Conservation (phyloP, 2,329 filamentous ascomycete species). For the Blumeriella jaapii region DNA sequence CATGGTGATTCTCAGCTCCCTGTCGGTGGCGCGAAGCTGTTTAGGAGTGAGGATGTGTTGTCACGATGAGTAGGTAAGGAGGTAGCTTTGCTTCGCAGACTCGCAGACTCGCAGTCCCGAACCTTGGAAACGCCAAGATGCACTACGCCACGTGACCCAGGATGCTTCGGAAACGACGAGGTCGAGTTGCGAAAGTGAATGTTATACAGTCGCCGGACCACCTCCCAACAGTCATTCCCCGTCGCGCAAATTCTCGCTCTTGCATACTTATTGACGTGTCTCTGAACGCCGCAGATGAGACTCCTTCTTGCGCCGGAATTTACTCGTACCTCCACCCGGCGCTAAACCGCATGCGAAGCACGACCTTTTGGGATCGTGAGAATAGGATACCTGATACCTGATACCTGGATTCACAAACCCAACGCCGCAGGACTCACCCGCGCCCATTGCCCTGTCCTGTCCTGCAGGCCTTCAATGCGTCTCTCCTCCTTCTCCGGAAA, state of each 20-base stretch:
- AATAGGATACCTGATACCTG: no score
- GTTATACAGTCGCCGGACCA: no score
- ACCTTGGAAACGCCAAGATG: background rate
- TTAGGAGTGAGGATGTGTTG: constrained; percentile 1
- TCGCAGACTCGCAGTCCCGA: background rate
- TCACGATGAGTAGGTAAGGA: background rate
- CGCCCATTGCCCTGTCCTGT: constrained; percentile 10
- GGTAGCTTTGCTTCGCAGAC: no score
- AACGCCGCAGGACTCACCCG: constrained; percentile 11
- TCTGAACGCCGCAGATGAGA: no score
- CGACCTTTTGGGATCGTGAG: constrained; percentile 15
- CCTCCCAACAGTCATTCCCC: no score
- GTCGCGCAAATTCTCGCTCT: no score
- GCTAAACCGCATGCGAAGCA: constrained; percentile 1
- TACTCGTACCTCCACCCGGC: constrained; percentile 2
- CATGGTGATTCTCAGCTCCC: constrained; percentile 32
- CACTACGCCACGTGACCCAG: constrained; percentile 3
- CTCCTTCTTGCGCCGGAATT: constrained; percentile 1
- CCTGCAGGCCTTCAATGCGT: constrained; percentile 17
- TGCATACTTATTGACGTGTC: no score
- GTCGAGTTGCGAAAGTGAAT: no score
- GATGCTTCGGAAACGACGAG: no score
- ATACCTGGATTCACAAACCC: constrained; percentile 9
- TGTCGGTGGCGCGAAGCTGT: constrained; percentile 6
- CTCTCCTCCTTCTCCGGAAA: constrained; percentile 4